phyloP scores from a whole-genome alignment of 495 filamentous ascomycete species.

The Podospora bellae-mahoneyi region DNA sequence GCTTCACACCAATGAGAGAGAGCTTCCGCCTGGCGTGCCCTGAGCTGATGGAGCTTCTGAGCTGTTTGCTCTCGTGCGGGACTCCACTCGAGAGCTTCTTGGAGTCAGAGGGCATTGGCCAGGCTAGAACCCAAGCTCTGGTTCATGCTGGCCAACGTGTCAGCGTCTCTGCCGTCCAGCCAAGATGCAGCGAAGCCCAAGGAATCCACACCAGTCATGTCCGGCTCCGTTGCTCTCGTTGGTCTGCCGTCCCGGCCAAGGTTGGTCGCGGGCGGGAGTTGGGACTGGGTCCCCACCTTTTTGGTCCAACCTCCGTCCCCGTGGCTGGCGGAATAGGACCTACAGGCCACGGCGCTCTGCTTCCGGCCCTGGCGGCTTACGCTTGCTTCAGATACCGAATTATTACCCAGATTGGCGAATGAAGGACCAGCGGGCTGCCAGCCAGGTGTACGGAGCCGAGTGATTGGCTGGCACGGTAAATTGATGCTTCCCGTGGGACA shows the following conservation, averaged over 20 bases:
- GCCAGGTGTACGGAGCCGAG: not conserved
- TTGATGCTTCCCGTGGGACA: not conserved
- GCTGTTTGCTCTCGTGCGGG: not conserved
- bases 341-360: not conserved
- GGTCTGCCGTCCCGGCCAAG: slow-evolving; percentile 4
- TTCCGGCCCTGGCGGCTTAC: not conserved
- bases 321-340: slow-evolving; percentile 1
- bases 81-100: slow-evolving; percentile 2
- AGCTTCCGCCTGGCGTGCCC: not conserved
- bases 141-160: slow-evolving; percentile 2
- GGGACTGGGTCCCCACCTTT: slow-evolving; percentile 4
- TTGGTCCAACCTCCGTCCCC: slow-evolving; percentile 6
- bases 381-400: not conserved
- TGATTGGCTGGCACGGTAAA: not conserved
- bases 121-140: not conserved
- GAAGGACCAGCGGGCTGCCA: not conserved
- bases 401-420: not conserved
- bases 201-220: slow-evolving; percentile 3
- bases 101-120: slow-evolving; percentile 1
- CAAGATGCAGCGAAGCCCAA: slow-evolving; percentile 5
- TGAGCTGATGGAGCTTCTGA: not conserved
- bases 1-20: not conserved
- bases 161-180: slow-evolving; percentile 6
- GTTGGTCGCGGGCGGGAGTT: not conserved
- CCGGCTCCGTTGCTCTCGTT: slow-evolving; percentile 7